Conservation (phyloP, 805 yeast genomes). For the Clavispora santaluciae region DNA sequence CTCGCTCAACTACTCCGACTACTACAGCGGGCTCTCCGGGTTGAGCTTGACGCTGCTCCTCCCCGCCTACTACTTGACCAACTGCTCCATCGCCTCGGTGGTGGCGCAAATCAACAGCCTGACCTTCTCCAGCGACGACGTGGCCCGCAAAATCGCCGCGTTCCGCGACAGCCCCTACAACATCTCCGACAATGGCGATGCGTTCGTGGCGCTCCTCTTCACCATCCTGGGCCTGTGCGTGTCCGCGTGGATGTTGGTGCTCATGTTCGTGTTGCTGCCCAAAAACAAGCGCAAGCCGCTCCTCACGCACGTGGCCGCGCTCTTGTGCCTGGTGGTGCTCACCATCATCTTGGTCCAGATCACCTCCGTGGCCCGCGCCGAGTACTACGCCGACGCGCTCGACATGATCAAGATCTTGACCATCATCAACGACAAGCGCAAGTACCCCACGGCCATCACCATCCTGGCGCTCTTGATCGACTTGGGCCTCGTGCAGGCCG, state of each 20-base stretch:
- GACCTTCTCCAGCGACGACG: slow-evolving; percentile 7
- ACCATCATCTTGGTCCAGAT: slow-evolving; percentile 48
- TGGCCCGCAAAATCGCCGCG: slow-evolving; percentile 10
- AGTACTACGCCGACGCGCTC: slow-evolving; percentile 50
- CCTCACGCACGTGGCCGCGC: slow-evolving; percentile 53
- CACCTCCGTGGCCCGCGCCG: slow-evolving; percentile 42
- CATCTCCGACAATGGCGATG: slow-evolving; percentile 33
- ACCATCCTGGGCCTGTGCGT: slow-evolving; percentile 52
- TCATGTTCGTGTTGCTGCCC: slow-evolving; percentile 51
- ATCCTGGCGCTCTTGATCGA: slow-evolving; percentile 43
- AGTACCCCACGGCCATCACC: slow-evolving; percentile 35
- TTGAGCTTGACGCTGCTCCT: slow-evolving; percentile 15
- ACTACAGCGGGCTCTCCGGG: slow-evolving; percentile 13
- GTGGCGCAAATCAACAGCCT: slow-evolving; percentile 29
- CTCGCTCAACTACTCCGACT: slow-evolving; percentile 17
- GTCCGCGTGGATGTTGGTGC: slow-evolving; percentile 66
- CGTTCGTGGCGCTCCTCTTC: slow-evolving; percentile 44
- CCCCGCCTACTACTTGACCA: slow-evolving; percentile 46
- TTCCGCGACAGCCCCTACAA: slow-evolving; percentile 21
- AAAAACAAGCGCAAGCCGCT: slow-evolving; percentile 50
- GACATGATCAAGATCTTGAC: slow-evolving; percentile 42
- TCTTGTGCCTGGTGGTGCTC: slow-evolving; percentile 49
- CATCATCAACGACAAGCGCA: slow-evolving; percentile 31
- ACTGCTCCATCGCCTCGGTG: slow-evolving; percentile 31
- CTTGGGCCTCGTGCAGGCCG: slow-evolving; percentile 53